These are phyloP conservation scores for Zalaria sp. DNA, from an alignment of 2,329 filamentous ascomycete genomes.

Conservation along the genomic window DNA sequence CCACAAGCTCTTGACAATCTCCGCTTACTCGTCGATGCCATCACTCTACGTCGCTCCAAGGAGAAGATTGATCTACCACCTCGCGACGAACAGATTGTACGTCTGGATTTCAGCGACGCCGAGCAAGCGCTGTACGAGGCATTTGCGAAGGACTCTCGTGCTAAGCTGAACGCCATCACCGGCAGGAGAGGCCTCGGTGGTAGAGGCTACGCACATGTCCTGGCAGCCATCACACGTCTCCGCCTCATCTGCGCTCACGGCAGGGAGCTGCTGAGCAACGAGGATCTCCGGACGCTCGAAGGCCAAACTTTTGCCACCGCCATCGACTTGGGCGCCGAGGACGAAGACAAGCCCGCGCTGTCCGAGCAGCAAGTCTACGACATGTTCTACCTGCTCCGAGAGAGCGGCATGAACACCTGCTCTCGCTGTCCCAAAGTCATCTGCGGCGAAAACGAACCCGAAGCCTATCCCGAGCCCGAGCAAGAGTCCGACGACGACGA, in stretches of 20 bases:
- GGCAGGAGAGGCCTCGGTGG: conserved; percentile 49
- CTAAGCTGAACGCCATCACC: conserved; percentile 64
- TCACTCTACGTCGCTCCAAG: conserved; percentile 82
- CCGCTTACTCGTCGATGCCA: conserved; percentile 81
- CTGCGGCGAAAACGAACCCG: conserved; percentile 27
- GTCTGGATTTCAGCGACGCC: conserved; percentile 58
- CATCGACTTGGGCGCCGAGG: conserved; percentile 76
- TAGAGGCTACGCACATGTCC: conserved; percentile 82
- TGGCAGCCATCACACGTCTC: conserved; percentile 80
- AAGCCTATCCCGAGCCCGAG: conserved; percentile 39
- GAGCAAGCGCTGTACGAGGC: conserved; percentile 71
- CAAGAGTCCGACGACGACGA: conserved; percentile 39
- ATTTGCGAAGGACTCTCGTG: conserved; percentile 68
- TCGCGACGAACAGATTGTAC: conserved; percentile 57
- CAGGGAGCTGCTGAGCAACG: conserved; percentile 73
- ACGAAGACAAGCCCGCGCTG: conserved; percentile 44
- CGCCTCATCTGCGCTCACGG: conserved; percentile 88
- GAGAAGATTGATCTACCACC: conserved; percentile 75
- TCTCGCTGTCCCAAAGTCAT: conserved; percentile 49
- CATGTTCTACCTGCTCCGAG: conserved; percentile 69
- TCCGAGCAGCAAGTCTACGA: conserved; percentile 66
- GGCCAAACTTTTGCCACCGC: conserved; percentile 58
- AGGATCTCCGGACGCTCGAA: conserved; percentile 67
- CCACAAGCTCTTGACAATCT: conserved; percentile 72
- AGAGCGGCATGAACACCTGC: conserved; percentile 66